These are phyloP conservation scores for Entoloma clypeatum DNA, from an alignment of 1,284 basidiomycete species.

Conservation along the genomic window DNA sequence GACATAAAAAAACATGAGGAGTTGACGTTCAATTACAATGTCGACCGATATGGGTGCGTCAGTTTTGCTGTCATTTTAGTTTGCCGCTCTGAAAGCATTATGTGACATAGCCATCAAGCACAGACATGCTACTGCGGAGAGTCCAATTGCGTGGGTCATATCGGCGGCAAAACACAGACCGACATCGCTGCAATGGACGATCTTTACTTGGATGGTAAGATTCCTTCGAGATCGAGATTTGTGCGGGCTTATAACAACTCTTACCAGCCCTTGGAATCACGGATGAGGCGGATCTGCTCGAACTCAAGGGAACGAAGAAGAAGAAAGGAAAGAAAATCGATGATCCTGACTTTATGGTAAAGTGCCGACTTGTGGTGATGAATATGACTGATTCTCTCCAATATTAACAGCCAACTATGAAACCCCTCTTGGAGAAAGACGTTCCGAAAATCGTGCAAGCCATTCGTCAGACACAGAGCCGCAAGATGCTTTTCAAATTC, in stretches of 20 bases:
- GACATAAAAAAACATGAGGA: constrained; percentile 84
- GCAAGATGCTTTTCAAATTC: constrained; percentile 80
- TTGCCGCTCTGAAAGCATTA: background rate
- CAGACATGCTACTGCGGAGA: constrained; percentile 97
- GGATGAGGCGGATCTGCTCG: constrained; percentile 81
- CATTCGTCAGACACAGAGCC: constrained; percentile 84
- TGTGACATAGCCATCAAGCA: constrained; percentile 74
- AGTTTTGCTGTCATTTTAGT: constrained; percentile 3
- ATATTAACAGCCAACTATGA: constrained; percentile 58
- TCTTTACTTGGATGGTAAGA: constrained; percentile 86
- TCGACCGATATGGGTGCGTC: constrained; percentile 96
- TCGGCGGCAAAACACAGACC: constrained; percentile 98
- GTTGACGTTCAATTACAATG: constrained; percentile 99
- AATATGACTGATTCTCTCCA: constrained; percentile 8
- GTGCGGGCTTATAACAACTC: constrained; percentile 8
- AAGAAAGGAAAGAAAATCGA: constrained; percentile 91
- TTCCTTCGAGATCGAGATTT: constrained; percentile 1
- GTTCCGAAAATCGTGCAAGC: constrained; percentile 91
- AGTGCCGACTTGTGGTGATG: constrained; percentile 16
- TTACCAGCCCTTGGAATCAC: constrained; percentile 86
- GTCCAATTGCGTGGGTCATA: constrained; percentile 91
- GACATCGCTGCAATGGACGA: constrained; percentile 94
- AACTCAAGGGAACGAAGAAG: constrained; percentile 85
- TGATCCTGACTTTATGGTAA: constrained; percentile 82
- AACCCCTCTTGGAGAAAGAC: constrained; percentile 74